Evolutionary conservation across 805 yeast species (phyloP).

Genomic region (Candida sonorensis): DNA sequence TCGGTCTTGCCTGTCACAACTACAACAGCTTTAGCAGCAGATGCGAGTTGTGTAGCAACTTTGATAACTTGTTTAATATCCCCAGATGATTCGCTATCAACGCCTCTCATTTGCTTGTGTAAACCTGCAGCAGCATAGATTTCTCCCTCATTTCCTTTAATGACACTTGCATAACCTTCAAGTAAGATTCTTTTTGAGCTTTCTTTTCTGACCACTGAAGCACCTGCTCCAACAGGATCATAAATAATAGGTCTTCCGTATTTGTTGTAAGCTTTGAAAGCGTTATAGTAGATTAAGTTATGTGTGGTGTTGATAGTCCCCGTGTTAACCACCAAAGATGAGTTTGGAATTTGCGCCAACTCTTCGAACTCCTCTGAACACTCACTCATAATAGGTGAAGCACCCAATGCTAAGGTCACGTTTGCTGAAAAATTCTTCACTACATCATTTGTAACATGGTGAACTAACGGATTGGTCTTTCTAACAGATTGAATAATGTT

Average conservation of each 20-base stretch:
- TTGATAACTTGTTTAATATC: conserved; percentile 22
- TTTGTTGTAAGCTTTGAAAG: conserved; percentile 52
- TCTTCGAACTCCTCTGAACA: conserved; percentile 59
- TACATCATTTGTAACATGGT: conserved; percentile 85
- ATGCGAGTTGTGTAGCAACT: conserved; percentile 45
- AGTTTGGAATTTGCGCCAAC: conserved; percentile 47
- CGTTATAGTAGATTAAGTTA: conserved; percentile 39
- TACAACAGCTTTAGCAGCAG: conserved; percentile 47
- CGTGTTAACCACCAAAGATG: conserved; percentile 61
- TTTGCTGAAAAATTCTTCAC: conserved; percentile 86
- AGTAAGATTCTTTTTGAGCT: conserved; percentile 45
- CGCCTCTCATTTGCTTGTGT: conserved; percentile 56
- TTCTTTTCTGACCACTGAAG: conserved; percentile 50
- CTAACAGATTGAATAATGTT: conserved; percentile 2
- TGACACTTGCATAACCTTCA: conserved; percentile 53
- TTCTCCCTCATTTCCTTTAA: conserved; percentile 87
- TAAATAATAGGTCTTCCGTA: conserved; percentile 58
- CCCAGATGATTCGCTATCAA: conserved; percentile 38
- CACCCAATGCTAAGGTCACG: conserved; percentile 76
- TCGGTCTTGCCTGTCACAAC: conserved; percentile 65
- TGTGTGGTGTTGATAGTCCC: conserved; percentile 57
- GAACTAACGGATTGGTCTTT: conserved; percentile 53
- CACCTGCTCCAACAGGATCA: conserved; percentile 95
- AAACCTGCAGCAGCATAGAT: conserved; percentile 53
- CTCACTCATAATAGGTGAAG: conserved; percentile 87